Evolutionary conservation across 1,284 basidiomycete species (phyloP).

Genomic region (Microbotryomycetes sp.): DNA sequence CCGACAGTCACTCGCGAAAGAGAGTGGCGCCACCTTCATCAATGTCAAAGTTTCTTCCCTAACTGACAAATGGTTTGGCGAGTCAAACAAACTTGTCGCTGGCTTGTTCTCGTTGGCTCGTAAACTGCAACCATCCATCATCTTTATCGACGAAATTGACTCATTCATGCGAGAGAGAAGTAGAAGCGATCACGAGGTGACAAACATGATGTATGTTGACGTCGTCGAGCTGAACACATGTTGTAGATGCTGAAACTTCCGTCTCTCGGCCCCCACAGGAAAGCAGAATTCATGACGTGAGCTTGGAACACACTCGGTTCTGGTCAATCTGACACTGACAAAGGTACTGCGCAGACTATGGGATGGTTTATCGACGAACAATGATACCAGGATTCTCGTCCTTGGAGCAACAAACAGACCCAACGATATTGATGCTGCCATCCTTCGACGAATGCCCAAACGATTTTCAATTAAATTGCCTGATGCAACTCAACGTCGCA

Average conservation of each 20-base stretch:
- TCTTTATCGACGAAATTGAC: conserved; percentile 78
- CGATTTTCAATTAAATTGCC: conserved; percentile 88
- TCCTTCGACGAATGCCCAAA: conserved; percentile 94
- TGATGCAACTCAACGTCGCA: conserved; percentile 69
- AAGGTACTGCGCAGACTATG: conserved; percentile 58
- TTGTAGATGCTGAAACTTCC: not conserved
- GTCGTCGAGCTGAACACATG: not conserved
- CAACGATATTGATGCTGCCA: conserved; percentile 80
- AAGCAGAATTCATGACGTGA: conserved; percentile 98
- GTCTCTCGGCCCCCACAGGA: conserved; percentile 48
- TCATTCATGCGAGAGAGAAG: conserved; percentile 82
- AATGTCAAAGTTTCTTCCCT: conserved; percentile 50
- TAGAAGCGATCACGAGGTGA: conserved; percentile 91
- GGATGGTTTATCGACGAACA: conserved; percentile 88
- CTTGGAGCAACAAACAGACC: conserved; percentile 95
- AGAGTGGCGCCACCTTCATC: conserved; percentile 88
- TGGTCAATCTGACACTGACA: not conserved
- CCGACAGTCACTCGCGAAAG: conserved; percentile 57
- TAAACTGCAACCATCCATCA: conserved; percentile 68
- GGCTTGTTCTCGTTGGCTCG: conserved; percentile 70
- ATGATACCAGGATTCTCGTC: conserved; percentile 69
- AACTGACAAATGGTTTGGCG: conserved; percentile 63
- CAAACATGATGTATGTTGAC: conserved; percentile 71
- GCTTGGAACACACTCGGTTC: conserved; percentile 44
- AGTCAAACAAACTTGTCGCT: conserved; percentile 94